Percentiles rank a stretch among this genome's conserved stretches.
Evolutionary conservation across 2,329 filamentous ascomycete genomes (phyloP).

Genomic region (Metarhizium brunneum): DNA sequence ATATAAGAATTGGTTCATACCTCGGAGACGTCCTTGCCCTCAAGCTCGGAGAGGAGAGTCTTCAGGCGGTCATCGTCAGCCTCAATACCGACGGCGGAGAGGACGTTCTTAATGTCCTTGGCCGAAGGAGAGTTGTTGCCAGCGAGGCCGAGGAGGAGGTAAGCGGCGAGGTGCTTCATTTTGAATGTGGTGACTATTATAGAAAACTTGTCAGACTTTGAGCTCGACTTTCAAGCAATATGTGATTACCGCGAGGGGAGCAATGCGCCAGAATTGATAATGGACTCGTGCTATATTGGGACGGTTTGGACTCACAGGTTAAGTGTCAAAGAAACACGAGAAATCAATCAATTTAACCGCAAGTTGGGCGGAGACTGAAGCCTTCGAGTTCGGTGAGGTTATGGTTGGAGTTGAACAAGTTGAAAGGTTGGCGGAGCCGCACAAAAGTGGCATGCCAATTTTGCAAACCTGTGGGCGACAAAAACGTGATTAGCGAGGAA

Average conservation of each 20-base stretch:
- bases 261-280: not conserved
- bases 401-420: constrained; percentile 16
- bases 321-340: constrained; percentile 59
- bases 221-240: constrained; percentile 7
- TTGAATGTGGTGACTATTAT: constrained; percentile 40
- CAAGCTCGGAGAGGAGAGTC: constrained; percentile 80
- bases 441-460: constrained; percentile 17
- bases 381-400: constrained; percentile 71
- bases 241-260: not conserved
- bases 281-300: not conserved
- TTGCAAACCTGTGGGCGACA: constrained; percentile 23
- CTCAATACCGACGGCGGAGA: constrained; percentile 91
- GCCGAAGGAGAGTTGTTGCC: constrained; percentile 87
- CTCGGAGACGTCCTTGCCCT: constrained; percentile 89
- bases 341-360: constrained; percentile 99
- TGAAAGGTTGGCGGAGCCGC: constrained; percentile 18
- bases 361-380: constrained; percentile 95
- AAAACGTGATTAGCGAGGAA: constrained; percentile 18
- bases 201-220: constrained; percentile 10
- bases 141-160: constrained; percentile 90
- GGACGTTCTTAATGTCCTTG: constrained; percentile 77
- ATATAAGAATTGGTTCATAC: constrained; percentile 40
- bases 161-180: constrained; percentile 99
- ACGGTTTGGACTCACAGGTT: constrained; percentile 23
- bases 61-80: constrained; percentile 79